Evolutionary conservation across 306 rosid genomes (phyloP).

Genomic region (Cyamopsis tetragonoloba): DNA sequence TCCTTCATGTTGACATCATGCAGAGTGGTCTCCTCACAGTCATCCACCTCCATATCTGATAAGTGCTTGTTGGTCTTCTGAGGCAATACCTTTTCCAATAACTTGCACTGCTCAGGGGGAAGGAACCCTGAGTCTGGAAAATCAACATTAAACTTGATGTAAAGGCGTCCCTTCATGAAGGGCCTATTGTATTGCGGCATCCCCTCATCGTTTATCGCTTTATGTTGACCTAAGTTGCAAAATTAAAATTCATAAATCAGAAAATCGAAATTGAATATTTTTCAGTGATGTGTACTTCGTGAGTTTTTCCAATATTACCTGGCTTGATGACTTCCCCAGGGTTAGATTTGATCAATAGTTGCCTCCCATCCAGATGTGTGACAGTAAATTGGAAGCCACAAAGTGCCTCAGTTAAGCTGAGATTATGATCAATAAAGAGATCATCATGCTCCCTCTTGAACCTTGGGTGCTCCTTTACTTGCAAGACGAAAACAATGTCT

Average conservation of each 20-base stretch:
- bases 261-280: neutral
- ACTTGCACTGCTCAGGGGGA: constrained; percentile 41
- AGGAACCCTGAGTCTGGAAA: constrained; percentile 59
- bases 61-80: constrained; percentile 35
- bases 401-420: constrained; percentile 64
- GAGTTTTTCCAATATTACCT: constrained; percentile 35
- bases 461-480: constrained; percentile 69
- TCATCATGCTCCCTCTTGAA: constrained; percentile 56
- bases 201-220: constrained; percentile 74
- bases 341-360: constrained; percentile 70
- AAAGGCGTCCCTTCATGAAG: constrained; percentile 61
- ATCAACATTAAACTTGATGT: constrained; percentile 50
- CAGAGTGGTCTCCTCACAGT: constrained; percentile 60
- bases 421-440: constrained; percentile 55
- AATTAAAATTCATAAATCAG: neutral
- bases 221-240: constrained; percentile 44
- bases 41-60: constrained; percentile 58
- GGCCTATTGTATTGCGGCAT: constrained; percentile 67
- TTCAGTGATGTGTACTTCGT: neutral
- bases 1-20: constrained; percentile 61
- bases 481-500: constrained; percentile 62
- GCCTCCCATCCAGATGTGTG: constrained; percentile 81
- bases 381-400: constrained; percentile 73
- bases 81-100: constrained; percentile 40
- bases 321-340: constrained; percentile 84